Base-by-base conservation (phyloP, 202 grass and related monocot genomes). In the Panicum hallii region DNA sequence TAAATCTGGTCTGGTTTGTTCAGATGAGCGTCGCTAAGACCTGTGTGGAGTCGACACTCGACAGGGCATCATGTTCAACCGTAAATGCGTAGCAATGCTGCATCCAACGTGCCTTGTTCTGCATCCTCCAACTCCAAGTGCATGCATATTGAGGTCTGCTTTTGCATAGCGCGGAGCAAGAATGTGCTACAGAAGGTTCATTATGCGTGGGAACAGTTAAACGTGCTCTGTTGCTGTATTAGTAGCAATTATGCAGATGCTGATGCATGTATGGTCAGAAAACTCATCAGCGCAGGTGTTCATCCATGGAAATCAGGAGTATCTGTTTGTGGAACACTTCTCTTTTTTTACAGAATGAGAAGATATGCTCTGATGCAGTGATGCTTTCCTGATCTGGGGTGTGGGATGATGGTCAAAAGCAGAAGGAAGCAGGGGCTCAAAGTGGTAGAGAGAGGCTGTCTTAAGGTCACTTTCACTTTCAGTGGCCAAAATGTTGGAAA, bases 41-140 rank as follows among this genome's bases (percentile, higher is more conserved):
- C 19, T 50, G 23, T 49, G 15, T 70, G 15, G 36, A 68, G 11
- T 49, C 52, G 69, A 76, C 79, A 68, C 6, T 49, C 52, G 69
- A 76, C 79, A 78, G 17, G 79, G 62, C 63, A 65, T 77, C 58
- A 41, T 49, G 78, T 20, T 89, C 73, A 72, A 62, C 45, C 20
- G 54, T 79, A 54, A 79, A 81, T 81, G 74, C 79, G 30, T 69
- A 3, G 38, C 53, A 5, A 76, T 58, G 12, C 4, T 38, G 74
- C 15, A 86, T 23, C 47, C n/a, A 79, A 79, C 61, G 63, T 23
- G 73, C 73, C 40, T 44, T 46, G 22, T 22, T 77, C 63, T 78
- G 63, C 67, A 30, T 72, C 62, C 28, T 80, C 45, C 76, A 57
- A 74, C 28, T 80, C 45, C 76, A 57, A 74, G 45, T 52, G 49